A percentile compares a stretch with the other conserved stretches of the same genome.
Evolutionary conservation across 345 rosid genomes (phyloP).

Genomic region (Streptanthus diversifolius): DNA sequence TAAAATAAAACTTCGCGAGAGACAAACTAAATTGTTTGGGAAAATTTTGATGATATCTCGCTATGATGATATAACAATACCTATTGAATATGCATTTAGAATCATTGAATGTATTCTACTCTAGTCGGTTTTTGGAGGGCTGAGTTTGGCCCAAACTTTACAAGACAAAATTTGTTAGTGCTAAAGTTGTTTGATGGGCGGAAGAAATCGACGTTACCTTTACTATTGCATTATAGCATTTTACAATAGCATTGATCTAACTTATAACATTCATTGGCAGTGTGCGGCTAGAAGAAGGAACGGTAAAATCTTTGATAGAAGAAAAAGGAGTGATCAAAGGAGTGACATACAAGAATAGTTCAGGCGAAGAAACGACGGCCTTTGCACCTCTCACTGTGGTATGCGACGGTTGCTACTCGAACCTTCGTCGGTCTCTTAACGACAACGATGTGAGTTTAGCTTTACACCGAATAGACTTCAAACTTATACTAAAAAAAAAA

Average conservation of each 20-base stretch:
- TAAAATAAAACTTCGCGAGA: neutral
- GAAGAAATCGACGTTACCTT: neutral
- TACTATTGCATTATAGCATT: neutral
- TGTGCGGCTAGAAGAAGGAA: slow-evolving; percentile 47
- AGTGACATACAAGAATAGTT: slow-evolving; percentile 40
- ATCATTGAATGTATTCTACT: neutral
- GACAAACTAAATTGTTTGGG: neutral
- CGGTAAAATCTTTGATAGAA: slow-evolving; percentile 47
- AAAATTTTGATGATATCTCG: too few relatives aligned
- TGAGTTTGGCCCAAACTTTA: neutral
- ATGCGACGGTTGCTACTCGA: slow-evolving; percentile 56
- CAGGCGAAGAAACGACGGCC: slow-evolving; percentile 37
- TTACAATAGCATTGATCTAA: neutral
- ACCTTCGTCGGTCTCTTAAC: slow-evolving; percentile 44
- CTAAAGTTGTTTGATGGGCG: neutral
- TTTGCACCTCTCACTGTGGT: slow-evolving; percentile 53
- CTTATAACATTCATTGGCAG: slow-evolving; percentile 14
- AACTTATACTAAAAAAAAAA: neutral
- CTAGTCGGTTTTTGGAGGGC: neutral
- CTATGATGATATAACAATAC: too few relatives aligned
- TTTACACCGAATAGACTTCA: neutral
- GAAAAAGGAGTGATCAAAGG: slow-evolving; percentile 49
- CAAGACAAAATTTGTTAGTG: too few relatives aligned
- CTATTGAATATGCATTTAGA: neutral
- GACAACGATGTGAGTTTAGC: slow-evolving; percentile 36